A percentile compares a stretch with the other conserved stretches of the same genome.
Conservation (phyloP, 2,329 filamentous ascomycete genomes). For the Clarireedia homoeocarpa region DNA sequence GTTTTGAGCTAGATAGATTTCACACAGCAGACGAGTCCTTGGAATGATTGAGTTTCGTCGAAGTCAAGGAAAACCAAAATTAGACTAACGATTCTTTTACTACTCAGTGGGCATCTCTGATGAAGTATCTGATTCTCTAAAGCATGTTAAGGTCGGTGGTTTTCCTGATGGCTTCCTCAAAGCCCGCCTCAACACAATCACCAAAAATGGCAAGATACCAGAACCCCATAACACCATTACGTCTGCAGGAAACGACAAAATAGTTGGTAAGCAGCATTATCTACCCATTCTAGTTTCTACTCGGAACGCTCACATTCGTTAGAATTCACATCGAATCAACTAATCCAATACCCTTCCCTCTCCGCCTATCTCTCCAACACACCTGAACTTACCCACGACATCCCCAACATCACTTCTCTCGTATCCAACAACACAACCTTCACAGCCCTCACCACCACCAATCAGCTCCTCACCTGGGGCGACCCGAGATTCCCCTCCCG, state of each 20-base stretch:
- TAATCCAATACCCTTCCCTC: constrained; percentile 18
- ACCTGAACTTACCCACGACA: constrained; percentile 1
- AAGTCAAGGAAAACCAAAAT: background rate
- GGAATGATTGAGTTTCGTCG: background rate
- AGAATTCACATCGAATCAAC: background rate
- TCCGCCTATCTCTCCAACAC: constrained; percentile 5
- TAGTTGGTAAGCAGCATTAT: constrained; percentile 10
- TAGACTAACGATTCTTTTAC: background rate
- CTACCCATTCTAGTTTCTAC: background rate
- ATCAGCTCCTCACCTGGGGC: constrained; percentile 40
- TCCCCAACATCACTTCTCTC: constrained; percentile 15
- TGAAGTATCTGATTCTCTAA: no score
- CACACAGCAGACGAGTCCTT: no score
- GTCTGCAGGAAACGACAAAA: constrained; percentile 30
- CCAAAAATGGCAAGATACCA: background rate
- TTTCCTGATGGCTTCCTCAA: constrained; percentile 20
- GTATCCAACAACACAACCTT: constrained; percentile 33
- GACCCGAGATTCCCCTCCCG: constrained; percentile 50
- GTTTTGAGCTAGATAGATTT: no score
- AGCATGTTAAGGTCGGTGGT: constrained; percentile 21
- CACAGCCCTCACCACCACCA: constrained; percentile 30
- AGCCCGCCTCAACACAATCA: constrained; percentile 11
- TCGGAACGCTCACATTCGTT: no score
- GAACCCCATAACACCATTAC: constrained; percentile 18
- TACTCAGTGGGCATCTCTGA: background rate